Base-by-base conservation (phyloP, 208 protist genomes). In the Naegleria lovaniensis region DNA sequence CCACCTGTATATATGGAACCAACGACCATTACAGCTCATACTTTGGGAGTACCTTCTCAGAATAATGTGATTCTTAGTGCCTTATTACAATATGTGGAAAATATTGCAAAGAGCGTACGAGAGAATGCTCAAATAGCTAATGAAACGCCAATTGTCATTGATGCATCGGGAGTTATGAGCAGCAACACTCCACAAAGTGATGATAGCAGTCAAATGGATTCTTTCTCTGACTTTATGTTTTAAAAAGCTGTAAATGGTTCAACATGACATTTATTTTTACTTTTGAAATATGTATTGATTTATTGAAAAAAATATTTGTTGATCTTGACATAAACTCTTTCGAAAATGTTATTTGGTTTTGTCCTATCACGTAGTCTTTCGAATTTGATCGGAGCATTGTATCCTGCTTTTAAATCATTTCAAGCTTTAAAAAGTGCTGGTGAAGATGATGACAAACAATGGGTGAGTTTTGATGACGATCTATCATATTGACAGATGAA, bases 381-480 rank as follows among this genome's bases (percentile, higher is more conserved):
- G 7, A 84, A 84, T 40, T 36, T 84, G 11, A 16, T 84, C 38
- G 76, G 76, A 33, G 76, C 38, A 40, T 15, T 84, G 3, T 84
- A 41, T 84, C 76, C 76, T 84, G 76, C 76, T 41, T 84, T 41
- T 40, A 84, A 33, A 84, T 41, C 76, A 39, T 84, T 84, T 33
- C 29, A 84, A 84, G 76, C 76, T 22, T 84, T 84, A 33, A 40
- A 84, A 40, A 84, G 22, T 38, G 0, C 11, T 15, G 11, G 33
- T 5, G 76, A 84, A 39, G 76, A 84, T 15, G 76, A 84, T 40
- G 76, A 84, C 15, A 84, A 33, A 11, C 29, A 40, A 84, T 67
- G 55, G 55, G 55, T 67, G 22, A 67, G 55, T 67, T 29, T 29
- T 29, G n/a, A n/a, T n/a, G n/a, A n/a, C n/a, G n/a, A n/a, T n/a